These are phyloP conservation scores for Pseudogymnoascus sp. DNA, from an alignment of 2,329 filamentous ascomycete genomes.

Conservation along the genomic window DNA sequence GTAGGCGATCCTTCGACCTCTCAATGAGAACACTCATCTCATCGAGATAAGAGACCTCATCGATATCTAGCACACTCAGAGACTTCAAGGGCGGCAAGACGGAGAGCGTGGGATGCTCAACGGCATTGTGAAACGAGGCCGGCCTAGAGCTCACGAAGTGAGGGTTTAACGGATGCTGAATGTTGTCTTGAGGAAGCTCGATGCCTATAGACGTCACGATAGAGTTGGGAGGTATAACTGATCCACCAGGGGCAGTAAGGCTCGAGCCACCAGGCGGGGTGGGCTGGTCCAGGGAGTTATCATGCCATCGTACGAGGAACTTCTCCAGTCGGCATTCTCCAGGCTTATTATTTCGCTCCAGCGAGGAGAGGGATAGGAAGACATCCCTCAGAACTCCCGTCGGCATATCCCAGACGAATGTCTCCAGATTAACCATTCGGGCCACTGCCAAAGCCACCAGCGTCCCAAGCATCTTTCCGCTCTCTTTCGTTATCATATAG, in stretches of 20 bases:
- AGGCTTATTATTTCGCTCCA: slow-evolving; percentile 46
- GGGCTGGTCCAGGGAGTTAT: slow-evolving; percentile 45
- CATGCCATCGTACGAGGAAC: slow-evolving; percentile 78
- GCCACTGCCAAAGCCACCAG: slow-evolving; percentile 72
- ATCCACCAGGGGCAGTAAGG: neutral
- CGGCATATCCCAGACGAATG: slow-evolving; percentile 85
- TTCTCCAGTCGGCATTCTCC: slow-evolving; percentile 60
- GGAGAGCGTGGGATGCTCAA: slow-evolving; percentile 76
- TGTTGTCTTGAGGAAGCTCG: slow-evolving; percentile 25
- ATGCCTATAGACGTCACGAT: slow-evolving; percentile 40
- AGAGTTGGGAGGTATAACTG: neutral
- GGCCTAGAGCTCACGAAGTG: slow-evolving; percentile 26
- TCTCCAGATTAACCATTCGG: slow-evolving; percentile 75
- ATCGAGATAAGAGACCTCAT: slow-evolving; percentile 75
- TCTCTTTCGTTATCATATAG: slow-evolving; percentile 75
- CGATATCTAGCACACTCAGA: slow-evolving; percentile 72
- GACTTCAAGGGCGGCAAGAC: slow-evolving; percentile 69
- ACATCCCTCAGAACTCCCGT: slow-evolving; percentile 76
- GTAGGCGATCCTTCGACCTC: slow-evolving; percentile 58
- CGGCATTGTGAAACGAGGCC: slow-evolving; percentile 49
- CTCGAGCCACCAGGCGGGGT: slow-evolving; percentile 15
- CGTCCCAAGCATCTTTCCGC: slow-evolving; percentile 83
- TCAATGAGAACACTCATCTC: slow-evolving; percentile 75
- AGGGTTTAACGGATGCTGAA: slow-evolving; percentile 25
- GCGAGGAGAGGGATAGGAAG: slow-evolving; percentile 69